Evolutionary conservation across 1,139 yeast genomes (phyloP).

Genomic region (Hemisphaericaspora lyxosophila): DNA sequence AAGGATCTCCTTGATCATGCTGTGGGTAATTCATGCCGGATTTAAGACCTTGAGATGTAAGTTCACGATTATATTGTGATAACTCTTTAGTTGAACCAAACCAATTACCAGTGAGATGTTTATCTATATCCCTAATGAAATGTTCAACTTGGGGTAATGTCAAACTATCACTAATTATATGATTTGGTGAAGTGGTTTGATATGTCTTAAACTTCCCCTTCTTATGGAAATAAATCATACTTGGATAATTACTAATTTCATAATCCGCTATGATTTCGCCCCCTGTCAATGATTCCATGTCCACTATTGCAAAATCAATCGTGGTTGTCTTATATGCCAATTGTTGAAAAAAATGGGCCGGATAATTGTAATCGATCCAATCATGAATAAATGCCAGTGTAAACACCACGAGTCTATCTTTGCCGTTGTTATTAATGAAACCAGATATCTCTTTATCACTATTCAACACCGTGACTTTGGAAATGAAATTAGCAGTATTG

Average conservation of each 20-base stretch:
- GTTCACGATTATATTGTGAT: conserved; percentile 11
- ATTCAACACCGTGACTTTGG: conserved; percentile 13
- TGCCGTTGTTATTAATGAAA: background rate
- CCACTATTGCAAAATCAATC: conserved; percentile 26
- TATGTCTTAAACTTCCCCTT: conserved; percentile 24
- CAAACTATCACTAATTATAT: conserved; percentile 20
- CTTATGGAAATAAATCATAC: conserved; percentile 26
- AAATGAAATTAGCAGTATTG: conserved; percentile 18
- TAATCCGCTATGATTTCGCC: conserved; percentile 23
- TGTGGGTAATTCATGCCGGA: too few species aligned
- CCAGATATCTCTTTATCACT: conserved; percentile 1
- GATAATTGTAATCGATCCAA: conserved; percentile 34
- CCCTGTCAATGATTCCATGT: conserved; percentile 22
- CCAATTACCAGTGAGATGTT: conserved; percentile 22
- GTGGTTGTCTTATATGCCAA: conserved; percentile 20
- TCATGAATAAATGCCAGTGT: conserved; percentile 23
- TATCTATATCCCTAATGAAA: conserved; percentile 23
- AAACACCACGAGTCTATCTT: conserved; percentile 28
- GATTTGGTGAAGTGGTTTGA: conserved; percentile 29
- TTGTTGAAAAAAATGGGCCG: conserved; percentile 37
- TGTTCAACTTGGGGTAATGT: conserved; percentile 18
- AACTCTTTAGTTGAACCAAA: conserved; percentile 14
- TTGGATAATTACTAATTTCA: conserved; percentile 36
- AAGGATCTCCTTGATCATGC: too few species aligned
- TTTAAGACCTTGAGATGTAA: background rate